Conservation (phyloP, 2,329 filamentous ascomycete genomes). For the Colletotrichum sp. region DNA sequence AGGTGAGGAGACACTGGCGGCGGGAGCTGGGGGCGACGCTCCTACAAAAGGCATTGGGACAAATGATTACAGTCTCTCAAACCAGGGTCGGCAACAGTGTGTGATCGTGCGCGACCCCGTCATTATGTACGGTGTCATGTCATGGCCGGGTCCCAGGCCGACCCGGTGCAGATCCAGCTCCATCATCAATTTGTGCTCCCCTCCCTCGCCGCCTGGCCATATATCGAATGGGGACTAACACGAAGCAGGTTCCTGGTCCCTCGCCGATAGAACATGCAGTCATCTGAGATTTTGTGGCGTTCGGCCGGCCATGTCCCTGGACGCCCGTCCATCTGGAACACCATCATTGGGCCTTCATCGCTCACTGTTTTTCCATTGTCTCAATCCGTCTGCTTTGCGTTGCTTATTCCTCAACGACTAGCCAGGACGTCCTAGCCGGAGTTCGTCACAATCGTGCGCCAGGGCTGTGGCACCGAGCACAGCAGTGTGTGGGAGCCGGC, state of each 20-base stretch:
- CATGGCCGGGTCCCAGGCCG: not conserved
- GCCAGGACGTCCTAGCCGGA: not conserved
- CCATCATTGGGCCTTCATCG: conserved; percentile 1
- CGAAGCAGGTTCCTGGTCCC: not conserved
- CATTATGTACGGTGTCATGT: conserved; percentile 10
- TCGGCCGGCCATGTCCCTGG: not conserved
- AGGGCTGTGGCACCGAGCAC: conserved; percentile 1
- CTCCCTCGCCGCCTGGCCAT: not conserved
- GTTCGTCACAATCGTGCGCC: not conserved
- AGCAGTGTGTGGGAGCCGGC: conserved; percentile 12
- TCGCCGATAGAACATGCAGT: conserved; percentile 1
- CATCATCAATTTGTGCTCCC: conserved; percentile 12
- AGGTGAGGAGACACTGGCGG: not conserved
- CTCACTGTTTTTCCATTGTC: conserved; percentile 2
- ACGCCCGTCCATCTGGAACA: conserved; percentile 1
- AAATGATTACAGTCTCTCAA: not conserved
- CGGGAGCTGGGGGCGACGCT: not conserved
- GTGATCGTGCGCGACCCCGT: conserved; percentile 5
- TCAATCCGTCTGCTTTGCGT: not conserved
- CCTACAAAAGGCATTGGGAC: not conserved
- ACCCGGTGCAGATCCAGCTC: conserved; percentile 9
- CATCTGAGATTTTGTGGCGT: conserved; percentile 16
- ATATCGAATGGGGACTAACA: conserved; percentile 3
- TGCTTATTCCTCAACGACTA: conserved; percentile 8
- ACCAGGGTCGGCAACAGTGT: not conserved